phyloP scores from a whole-genome alignment of 2,329 filamentous ascomycete species.

The Cladosporium sp. region DNA sequence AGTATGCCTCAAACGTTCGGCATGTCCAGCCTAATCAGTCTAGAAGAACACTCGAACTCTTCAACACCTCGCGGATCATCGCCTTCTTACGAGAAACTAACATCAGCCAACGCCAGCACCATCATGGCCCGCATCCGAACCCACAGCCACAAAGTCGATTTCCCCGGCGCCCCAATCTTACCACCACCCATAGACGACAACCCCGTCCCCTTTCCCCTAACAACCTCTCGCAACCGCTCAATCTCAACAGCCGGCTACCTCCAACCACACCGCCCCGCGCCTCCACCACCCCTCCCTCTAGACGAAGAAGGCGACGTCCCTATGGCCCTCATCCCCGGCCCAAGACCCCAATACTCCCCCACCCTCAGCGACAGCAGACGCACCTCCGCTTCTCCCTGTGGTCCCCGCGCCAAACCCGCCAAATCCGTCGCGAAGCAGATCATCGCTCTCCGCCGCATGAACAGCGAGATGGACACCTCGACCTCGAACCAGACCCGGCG shows the following conservation, averaged over 20 bases:
- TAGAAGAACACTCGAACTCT: constrained; percentile 12
- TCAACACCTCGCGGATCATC: constrained; percentile 5
- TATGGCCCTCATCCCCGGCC: constrained; percentile 1
- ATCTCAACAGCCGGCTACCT: constrained; percentile 18
- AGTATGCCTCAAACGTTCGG: constrained; percentile 30
- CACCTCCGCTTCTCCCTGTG: constrained; percentile 26
- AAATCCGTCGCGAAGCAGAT: constrained; percentile 44
- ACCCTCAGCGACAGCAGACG: constrained; percentile 24
- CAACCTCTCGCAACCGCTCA: constrained; percentile 16
- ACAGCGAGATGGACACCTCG: constrained; percentile 40
- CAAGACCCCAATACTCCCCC: not conserved
- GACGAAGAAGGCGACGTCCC: not conserved
- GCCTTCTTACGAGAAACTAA: constrained; percentile 27
- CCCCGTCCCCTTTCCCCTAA: constrained; percentile 19
- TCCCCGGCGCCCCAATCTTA: constrained; percentile 32
- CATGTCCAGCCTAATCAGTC: constrained; percentile 20
- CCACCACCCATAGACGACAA: constrained; percentile 26
- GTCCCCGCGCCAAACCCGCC: constrained; percentile 41
- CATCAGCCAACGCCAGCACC: constrained; percentile 37
- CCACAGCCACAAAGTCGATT: constrained; percentile 23
- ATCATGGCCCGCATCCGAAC: constrained; percentile 32
- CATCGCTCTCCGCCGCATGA: constrained; percentile 46
- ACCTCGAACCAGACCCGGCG: constrained; percentile 37
- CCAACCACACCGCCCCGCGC: constrained; percentile 24
- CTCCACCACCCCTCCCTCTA: constrained; percentile 24